Conservation (phyloP, 2,329 filamentous ascomycete species). For the Penicillium brevicompactum region DNA sequence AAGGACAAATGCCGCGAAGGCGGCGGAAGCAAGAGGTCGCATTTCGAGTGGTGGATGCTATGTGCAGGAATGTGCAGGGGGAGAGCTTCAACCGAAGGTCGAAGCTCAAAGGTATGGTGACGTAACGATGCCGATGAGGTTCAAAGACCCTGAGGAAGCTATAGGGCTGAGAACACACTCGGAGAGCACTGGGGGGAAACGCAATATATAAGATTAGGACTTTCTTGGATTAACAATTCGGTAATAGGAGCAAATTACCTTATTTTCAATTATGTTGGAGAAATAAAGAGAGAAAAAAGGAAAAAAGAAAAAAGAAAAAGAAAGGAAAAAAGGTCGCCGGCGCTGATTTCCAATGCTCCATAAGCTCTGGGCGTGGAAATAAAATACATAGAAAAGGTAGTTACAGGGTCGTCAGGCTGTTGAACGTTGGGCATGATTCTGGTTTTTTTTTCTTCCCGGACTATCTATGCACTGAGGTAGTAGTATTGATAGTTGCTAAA, state of each 20-base stretch:
- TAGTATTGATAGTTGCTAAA: too few species aligned
- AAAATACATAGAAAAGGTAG: slow-evolving; percentile 7
- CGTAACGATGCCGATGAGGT: slow-evolving; percentile 18
- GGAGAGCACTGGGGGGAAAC: slow-evolving; percentile 1
- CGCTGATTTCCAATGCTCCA: slow-evolving; percentile 23
- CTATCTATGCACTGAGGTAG: not conserved
- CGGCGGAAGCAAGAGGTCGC: slow-evolving; percentile 27
- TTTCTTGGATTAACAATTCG: not conserved
- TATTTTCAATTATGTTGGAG: not conserved
- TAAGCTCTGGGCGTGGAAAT: slow-evolving; percentile 28
- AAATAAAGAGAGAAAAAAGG: not conserved
- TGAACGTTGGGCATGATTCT: not conserved
- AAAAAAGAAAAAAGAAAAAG: slow-evolving; percentile 8
- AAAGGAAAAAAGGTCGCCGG: slow-evolving; percentile 8
- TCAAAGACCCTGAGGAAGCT: not conserved
- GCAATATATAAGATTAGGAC: slow-evolving; percentile 15
- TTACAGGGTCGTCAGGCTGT: not conserved
- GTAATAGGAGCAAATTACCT: not conserved
- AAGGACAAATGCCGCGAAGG: slow-evolving; percentile 26
- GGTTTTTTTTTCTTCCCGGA: not conserved
- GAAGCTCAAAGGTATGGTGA: slow-evolving; percentile 27
- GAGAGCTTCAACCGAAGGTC: slow-evolving; percentile 19
- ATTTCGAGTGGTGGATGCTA: slow-evolving; percentile 19
- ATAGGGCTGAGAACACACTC: slow-evolving; percentile 20
- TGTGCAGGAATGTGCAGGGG: not conserved